A percentile compares a stretch with the other conserved stretches of the same genome.
Conservation (phyloP, 192 early-diverging fungal species). For the Coemansia sp. region DNA sequence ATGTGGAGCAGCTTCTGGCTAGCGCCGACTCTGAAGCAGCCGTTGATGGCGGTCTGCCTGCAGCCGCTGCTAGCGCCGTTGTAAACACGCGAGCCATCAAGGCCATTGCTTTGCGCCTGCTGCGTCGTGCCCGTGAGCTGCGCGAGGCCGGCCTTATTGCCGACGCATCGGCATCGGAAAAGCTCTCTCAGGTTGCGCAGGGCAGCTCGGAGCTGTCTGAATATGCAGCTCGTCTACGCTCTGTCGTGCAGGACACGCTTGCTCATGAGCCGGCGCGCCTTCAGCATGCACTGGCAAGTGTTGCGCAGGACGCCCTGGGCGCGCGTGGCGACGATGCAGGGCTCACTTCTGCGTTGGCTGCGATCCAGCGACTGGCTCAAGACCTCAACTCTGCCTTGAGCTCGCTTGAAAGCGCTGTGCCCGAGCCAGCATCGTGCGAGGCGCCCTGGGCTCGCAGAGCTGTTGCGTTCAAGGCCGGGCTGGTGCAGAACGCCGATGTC, state of each 20-base stretch:
- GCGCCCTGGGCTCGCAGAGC: slow-evolving; percentile 81
- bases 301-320: slow-evolving; percentile 44
- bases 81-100: slow-evolving; percentile 50
- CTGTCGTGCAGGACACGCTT: slow-evolving; percentile 19
- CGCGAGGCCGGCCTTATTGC: slow-evolving; percentile 12
- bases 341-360: slow-evolving; percentile 20
- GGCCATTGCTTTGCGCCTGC: slow-evolving; percentile 60
- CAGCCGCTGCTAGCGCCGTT: slow-evolving; percentile 30
- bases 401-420: slow-evolving; percentile 9
- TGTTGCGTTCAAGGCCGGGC: slow-evolving; percentile 73
- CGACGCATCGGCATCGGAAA: slow-evolving; percentile 8
- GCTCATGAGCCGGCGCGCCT: slow-evolving; percentile 12
- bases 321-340: slow-evolving; percentile 13
- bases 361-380: slow-evolving; percentile 20
- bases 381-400: slow-evolving; percentile 21
- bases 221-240: slow-evolving; percentile 18
- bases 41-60: slow-evolving; percentile 5
- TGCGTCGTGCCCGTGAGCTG: slow-evolving; percentile 65
- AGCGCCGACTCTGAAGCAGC: slow-evolving; percentile 26
- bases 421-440: slow-evolving; percentile 23
- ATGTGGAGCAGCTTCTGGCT: slow-evolving; percentile 35
- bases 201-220: slow-evolving; percentile 18
- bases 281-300: slow-evolving; percentile 17
- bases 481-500: slow-evolving; percentile 76
- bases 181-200: slow-evolving; percentile 11